Evolutionary conservation across 768 basidiomycete genomes (phyloP).

Genomic region (Epithele typhae): DNA sequence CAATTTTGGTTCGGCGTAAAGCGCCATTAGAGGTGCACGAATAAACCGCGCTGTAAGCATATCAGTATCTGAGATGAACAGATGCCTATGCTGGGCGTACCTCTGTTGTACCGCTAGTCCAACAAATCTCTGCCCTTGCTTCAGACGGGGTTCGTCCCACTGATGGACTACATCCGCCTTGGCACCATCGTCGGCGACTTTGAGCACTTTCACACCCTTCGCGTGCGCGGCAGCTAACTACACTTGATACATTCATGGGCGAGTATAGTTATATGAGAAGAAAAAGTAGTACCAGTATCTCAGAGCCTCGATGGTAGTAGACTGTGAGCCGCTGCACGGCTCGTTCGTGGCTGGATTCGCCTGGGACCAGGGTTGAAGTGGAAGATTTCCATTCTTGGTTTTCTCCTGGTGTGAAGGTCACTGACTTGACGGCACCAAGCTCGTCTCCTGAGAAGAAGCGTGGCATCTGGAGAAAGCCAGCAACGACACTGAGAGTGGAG

Average conservation of each 20-base stretch:
- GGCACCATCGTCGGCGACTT: slow-evolving; percentile 26
- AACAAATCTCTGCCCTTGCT: slow-evolving; percentile 49
- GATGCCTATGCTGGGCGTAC: slow-evolving; percentile 35
- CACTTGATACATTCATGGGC: slow-evolving; percentile 29
- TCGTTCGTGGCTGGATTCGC: slow-evolving; percentile 36
- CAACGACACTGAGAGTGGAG: too few relatives aligned
- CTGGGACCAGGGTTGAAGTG: slow-evolving; percentile 29
- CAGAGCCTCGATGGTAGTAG: too few relatives aligned
- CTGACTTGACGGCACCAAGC: slow-evolving; percentile 67
- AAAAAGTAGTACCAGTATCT: slow-evolving; percentile 18
- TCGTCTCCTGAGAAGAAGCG: slow-evolving; percentile 76
- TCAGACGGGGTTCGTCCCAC: slow-evolving; percentile 67
- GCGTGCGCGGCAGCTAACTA: slow-evolving; percentile 67
- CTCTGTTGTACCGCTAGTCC: slow-evolving; percentile 49
- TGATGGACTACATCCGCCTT: slow-evolving; percentile 25
- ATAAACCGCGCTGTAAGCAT: slow-evolving; percentile 39
- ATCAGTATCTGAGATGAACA: background rate
- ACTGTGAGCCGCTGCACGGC: slow-evolving; percentile 20
- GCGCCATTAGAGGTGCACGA: slow-evolving; percentile 79
- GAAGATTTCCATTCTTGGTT: slow-evolving; percentile 31
- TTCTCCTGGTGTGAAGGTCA: slow-evolving; percentile 37
- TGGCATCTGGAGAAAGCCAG: slow-evolving; percentile 51
- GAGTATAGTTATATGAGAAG: too few relatives aligned
- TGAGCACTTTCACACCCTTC: slow-evolving; percentile 49
- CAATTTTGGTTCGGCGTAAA: slow-evolving; percentile 44